These are phyloP conservation scores for Solidago caesia DNA, from an alignment of 129 eudicot genomes.

Conservation along the genomic window DNA sequence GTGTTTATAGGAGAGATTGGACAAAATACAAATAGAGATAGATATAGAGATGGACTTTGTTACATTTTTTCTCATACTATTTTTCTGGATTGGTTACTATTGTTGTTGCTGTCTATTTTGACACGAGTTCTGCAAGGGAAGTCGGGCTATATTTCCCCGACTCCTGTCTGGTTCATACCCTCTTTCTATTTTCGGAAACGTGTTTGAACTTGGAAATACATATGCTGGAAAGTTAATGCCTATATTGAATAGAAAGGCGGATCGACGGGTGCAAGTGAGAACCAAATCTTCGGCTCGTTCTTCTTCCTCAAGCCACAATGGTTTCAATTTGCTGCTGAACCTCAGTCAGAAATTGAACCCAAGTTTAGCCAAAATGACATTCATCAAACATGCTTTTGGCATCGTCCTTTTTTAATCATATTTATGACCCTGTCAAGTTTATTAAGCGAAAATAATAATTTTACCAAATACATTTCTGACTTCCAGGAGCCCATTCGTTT, in stretches of 20 bases:
- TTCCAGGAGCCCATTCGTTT: too few relatives aligned
- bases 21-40: neutral
- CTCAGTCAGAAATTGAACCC: constrained; percentile 14
- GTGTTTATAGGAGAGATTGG: neutral
- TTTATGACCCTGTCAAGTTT: too few relatives aligned
- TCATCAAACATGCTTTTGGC: constrained; percentile 24
- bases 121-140: constrained; percentile 15
- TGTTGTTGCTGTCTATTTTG: neutral
- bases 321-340: constrained; percentile 24
- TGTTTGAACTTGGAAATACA: constrained; percentile 31
- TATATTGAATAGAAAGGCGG: constrained; percentile 8
- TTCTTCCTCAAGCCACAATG: constrained; percentile 7
- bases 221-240: constrained; percentile 4
- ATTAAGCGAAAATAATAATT: too few relatives aligned
- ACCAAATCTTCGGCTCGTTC: constrained; percentile 7
- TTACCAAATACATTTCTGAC: neutral
- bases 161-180: constrained; percentile 45
- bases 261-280: constrained; percentile 13
- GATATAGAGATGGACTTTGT: constrained; percentile 5
- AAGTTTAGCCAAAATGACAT: constrained; percentile 20
- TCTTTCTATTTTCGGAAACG: constrained; percentile 44
- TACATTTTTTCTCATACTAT: constrained; percentile 7
- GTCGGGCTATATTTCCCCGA: neutral
- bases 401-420: neutral
- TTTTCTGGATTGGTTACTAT: too few relatives aligned